Conservation (phyloP, 2,329 filamentous ascomycete genomes). For the Apiospora kogelbergensis region DNA sequence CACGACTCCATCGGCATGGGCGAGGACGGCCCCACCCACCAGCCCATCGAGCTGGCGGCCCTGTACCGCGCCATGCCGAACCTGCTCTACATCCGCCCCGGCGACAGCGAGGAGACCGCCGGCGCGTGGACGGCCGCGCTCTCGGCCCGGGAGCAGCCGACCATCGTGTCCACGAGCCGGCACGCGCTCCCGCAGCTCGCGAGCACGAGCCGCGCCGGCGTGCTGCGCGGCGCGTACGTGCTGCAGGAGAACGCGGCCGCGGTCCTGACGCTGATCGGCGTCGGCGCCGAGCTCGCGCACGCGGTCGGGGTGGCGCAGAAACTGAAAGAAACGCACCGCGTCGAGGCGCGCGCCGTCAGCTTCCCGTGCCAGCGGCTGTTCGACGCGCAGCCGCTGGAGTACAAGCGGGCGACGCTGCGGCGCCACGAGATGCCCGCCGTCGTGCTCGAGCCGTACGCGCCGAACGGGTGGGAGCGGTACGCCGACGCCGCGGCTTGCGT, state of each 20-base stretch:
- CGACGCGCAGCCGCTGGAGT: conserved; percentile 41
- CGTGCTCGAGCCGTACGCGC: conserved; percentile 60
- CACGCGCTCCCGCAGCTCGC: conserved; percentile 39
- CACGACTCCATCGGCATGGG: conserved; percentile 55
- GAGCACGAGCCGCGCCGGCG: conserved; percentile 33
- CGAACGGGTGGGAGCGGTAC: conserved; percentile 61
- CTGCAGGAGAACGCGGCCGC: conserved; percentile 33
- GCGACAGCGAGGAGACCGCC: conserved; percentile 51
- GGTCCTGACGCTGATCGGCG: conserved; percentile 39
- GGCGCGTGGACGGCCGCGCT: conserved; percentile 45
- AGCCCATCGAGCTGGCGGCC: conserved; percentile 51
- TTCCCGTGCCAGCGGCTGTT: conserved; percentile 47
- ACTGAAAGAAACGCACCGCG: conserved; percentile 34
- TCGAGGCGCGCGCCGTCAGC: conserved; percentile 41
- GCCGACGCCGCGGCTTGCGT: conserved; percentile 56
- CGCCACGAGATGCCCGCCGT: conserved; percentile 47
- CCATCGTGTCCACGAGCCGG: conserved; percentile 44
- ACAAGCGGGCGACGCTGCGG: conserved; percentile 45
- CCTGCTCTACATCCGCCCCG: conserved; percentile 51
- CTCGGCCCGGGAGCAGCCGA: conserved; percentile 31
- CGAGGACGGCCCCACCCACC: conserved; percentile 56
- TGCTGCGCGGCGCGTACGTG: conserved; percentile 40
- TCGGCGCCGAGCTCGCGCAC: conserved; percentile 39
- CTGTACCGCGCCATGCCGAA: conserved; percentile 57
- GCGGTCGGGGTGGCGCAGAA: conserved; percentile 41